Base-by-base conservation (phyloP, 2,329 filamentous ascomycete species). In the Phaeosphaeria sp. region DNA sequence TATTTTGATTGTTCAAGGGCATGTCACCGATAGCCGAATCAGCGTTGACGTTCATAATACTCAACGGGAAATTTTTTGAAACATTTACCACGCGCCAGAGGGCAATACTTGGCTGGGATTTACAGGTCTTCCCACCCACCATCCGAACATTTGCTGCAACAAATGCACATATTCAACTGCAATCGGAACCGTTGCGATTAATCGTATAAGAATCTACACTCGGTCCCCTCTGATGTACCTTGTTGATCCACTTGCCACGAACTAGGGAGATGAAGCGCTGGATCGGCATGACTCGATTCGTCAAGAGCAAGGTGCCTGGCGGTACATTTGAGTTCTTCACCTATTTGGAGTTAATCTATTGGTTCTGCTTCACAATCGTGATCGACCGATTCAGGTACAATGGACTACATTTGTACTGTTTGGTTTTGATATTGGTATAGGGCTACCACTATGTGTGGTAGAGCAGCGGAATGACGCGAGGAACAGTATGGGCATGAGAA, bases 371-470 rank as follows among this genome's bases (percentile, higher is more conserved):
- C 70, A 89, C 89, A 55, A 87, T 94, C 43, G 79, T 84, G 4
- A 84, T 95, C 67, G 96, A 96, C 71, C 92, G 92, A 0, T 96
- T 96, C 76, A 81, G 92, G 9, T 96, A 92, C 91, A 96, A 96
- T 96, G 92, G 92, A 90, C 89, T 0, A 73, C 88, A 0, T 96
- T 96, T 72, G 91, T 96, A 17, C 88, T 96, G 67, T 90, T 90
- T 58, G 92, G 92, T 0, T 90, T 90, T 58, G 92, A 92, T 0
- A 73, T 94, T 27, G 91, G 90, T 0, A 82, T 85, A 44, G 81
- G 81, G 20, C 72, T 95, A 47, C 92, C 92, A 0, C 82, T 85
- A 74, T 81, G 79, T 15, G 81, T 95, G 23, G 88, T 94, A 0
- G 80, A 85, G 63, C 79, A 84, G 17, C 92, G 96, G 78, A 85